phyloP scores from a whole-genome alignment of 805 yeast genomes.

The Kodamaea nitidulidarum region DNA sequence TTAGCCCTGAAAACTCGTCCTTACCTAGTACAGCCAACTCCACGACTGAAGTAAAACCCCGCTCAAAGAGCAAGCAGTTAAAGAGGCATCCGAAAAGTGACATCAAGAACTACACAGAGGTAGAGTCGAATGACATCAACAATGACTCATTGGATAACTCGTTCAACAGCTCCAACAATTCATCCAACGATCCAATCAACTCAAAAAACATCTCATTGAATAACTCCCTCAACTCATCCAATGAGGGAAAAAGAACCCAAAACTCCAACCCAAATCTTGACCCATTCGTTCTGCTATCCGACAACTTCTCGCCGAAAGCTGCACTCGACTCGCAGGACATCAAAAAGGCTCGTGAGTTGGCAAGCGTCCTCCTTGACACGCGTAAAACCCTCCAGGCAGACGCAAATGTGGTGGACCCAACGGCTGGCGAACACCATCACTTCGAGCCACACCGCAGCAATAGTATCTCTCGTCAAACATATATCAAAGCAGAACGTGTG shows the following conservation, averaged over 20 bases:
- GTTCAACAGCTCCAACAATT: too few relatives aligned
- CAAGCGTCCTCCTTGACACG: conserved; percentile 32
- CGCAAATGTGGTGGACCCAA: conserved; percentile 36
- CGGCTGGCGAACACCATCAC: conserved; percentile 7
- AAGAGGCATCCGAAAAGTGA: too few relatives aligned
- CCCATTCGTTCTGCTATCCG: neutral
- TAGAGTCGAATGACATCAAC: too few relatives aligned
- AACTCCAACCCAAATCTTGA: neutral
- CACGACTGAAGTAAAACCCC: too few relatives aligned
- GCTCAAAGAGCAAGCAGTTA: too few relatives aligned
- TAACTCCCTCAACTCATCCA: conserved; percentile 5
- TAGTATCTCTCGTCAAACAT: conserved; percentile 31
- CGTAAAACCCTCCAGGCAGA: conserved; percentile 41
- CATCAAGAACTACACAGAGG: too few relatives aligned
- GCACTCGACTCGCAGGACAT: conserved; percentile 3
- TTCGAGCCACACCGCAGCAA: conserved; percentile 1
- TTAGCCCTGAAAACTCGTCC: too few relatives aligned
- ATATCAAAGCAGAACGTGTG: conserved; percentile 48
- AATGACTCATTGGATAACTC: too few relatives aligned
- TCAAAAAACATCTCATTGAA: neutral
- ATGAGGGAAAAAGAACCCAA: too few relatives aligned
- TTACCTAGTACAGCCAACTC: too few relatives aligned
- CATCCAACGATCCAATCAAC: too few relatives aligned
- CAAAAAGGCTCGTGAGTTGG: conserved; percentile 34
- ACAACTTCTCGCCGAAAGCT: neutral